Percentiles rank a stretch among this genome's conserved stretches.
Evolutionary conservation across 805 yeast species (phyloP).

Genomic region (Metschnikowia colocasiae): DNA sequence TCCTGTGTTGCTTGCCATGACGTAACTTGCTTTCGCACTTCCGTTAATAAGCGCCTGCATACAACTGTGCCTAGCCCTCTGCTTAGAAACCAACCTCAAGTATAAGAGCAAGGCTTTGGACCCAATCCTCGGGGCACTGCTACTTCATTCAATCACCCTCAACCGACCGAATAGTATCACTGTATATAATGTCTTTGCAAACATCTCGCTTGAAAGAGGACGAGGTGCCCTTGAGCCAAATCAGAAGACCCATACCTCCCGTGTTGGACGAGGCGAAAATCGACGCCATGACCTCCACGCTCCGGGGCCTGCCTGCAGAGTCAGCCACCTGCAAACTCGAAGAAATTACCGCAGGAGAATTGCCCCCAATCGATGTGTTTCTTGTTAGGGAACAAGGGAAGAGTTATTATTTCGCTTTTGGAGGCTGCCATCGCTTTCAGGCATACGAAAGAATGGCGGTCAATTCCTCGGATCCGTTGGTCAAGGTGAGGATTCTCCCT

Average conservation of each 20-base stretch:
- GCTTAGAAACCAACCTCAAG: background rate
- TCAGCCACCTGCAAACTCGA: constrained; percentile 56
- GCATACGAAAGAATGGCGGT: constrained; percentile 62
- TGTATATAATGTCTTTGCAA: constrained; percentile 37
- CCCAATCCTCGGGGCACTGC: too few species aligned
- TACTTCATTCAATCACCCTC: too few species aligned
- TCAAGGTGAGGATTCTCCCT: constrained; percentile 70
- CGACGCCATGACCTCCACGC: constrained; percentile 71
- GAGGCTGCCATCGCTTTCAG: constrained; percentile 88
- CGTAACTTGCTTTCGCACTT: too few species aligned
- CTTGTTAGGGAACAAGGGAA: constrained; percentile 61
- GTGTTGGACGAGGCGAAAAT: constrained; percentile 73
- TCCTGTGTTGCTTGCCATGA: background rate
- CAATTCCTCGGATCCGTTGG: constrained; percentile 36
- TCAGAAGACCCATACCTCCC: constrained; percentile 81
- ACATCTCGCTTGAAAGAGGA: constrained; percentile 52
- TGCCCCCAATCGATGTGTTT: constrained; percentile 82
- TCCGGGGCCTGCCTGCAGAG: constrained; percentile 60
- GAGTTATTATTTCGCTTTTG: constrained; percentile 73
- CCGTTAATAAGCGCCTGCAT: constrained; percentile 5
- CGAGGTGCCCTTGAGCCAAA: constrained; percentile 62
- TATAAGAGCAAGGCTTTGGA: background rate
- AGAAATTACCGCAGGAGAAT: constrained; percentile 53
- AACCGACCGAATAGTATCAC: too few species aligned
- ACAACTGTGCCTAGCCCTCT: background rate